These are phyloP conservation scores for Hanseniaspora singularis DNA, from an alignment of 805 yeast genomes.

Conservation along the genomic window DNA sequence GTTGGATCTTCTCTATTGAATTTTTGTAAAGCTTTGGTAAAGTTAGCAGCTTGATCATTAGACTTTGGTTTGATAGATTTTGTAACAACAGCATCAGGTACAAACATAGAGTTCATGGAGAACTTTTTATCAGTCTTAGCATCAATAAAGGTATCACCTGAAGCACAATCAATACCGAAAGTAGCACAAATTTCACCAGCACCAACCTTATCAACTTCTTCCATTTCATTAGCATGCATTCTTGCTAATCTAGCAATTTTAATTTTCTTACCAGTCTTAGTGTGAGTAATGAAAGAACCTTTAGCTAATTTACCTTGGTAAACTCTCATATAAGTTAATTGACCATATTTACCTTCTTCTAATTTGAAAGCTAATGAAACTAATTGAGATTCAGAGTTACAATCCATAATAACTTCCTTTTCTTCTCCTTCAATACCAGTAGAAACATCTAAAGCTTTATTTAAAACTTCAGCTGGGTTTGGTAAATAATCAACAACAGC, in stretches of 20 bases:
- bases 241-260: slow-evolving; percentile 89
- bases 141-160: slow-evolving; percentile 95
- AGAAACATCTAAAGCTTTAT: slow-evolving; percentile 78
- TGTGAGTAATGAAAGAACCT: slow-evolving; percentile 78
- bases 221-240: slow-evolving; percentile 99
- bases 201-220: slow-evolving; percentile 87
- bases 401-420: slow-evolving; percentile 58
- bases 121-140: slow-evolving; percentile 48
- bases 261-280: slow-evolving; percentile 83
- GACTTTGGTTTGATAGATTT: slow-evolving; percentile 78
- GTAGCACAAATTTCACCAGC: slow-evolving; percentile 99
- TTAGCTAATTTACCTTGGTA: slow-evolving; percentile 91
- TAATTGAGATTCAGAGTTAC: slow-evolving; percentile 65
- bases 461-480: slow-evolving; percentile 83
- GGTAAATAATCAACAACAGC: slow-evolving; percentile 94
- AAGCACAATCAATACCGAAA: slow-evolving; percentile 96
- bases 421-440: slow-evolving; percentile 44
- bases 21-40: slow-evolving; percentile 91
- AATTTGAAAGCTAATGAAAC: slow-evolving; percentile 97
- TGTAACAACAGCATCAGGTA: slow-evolving; percentile 97
- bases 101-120: slow-evolving; percentile 96
- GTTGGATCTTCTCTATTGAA: slow-evolving; percentile 99
- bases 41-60: slow-evolving; percentile 73
- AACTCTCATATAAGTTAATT: slow-evolving; percentile 89
- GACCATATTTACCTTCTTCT: slow-evolving; percentile 97